Conservation (phyloP, 2,329 filamentous ascomycete genomes). For the Neofusicoccum kwambonambiense region DNA sequence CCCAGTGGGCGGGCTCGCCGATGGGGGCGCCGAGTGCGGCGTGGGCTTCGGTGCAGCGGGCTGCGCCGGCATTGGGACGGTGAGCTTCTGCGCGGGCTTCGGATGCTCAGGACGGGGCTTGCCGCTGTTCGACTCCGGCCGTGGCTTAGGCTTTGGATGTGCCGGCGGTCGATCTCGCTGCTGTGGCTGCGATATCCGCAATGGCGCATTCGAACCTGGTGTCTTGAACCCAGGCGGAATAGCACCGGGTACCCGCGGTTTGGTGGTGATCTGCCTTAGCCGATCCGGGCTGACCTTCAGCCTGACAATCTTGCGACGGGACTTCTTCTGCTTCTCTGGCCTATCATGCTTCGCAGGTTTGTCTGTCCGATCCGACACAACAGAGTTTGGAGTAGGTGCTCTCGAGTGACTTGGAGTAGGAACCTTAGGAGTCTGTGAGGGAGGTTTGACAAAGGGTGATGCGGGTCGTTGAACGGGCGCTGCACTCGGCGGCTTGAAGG, state of each 20-base stretch:
- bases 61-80: background rate
- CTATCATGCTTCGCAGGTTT: background rate
- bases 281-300: conserved; percentile 4
- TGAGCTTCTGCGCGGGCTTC: background rate
- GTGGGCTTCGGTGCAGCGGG: background rate
- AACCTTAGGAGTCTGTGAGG: background rate
- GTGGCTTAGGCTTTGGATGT: background rate
- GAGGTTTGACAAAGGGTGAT: background rate
- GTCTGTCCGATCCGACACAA: background rate
- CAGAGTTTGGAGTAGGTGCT: conserved; percentile 14
- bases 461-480: background rate
- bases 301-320: conserved; percentile 8
- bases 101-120: background rate
- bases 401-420: conserved; percentile 13
- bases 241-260: background rate
- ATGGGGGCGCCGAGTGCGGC: conserved; percentile 1
- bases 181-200: background rate
- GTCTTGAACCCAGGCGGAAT: background rate
- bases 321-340: conserved; percentile 7
- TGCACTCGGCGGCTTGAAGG: background rate
- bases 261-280: background rate
- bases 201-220: background rate
- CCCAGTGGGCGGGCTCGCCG: conserved; percentile 2
- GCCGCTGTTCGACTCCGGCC: background rate
- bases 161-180: background rate